Conservation (phyloP, 345 rosid species). For the Eucalyptus caleyi region DNA sequence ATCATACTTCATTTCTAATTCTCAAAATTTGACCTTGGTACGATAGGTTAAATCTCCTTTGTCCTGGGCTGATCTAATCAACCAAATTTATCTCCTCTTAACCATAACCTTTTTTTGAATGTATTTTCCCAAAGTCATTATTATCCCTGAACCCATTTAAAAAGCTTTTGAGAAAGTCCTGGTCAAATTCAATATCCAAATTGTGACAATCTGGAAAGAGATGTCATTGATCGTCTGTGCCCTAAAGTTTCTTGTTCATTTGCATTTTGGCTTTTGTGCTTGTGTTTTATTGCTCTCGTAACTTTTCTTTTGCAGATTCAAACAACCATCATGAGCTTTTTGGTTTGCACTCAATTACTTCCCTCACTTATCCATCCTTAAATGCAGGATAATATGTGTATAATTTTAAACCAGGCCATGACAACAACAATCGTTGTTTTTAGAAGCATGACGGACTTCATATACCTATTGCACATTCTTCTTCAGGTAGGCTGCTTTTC, state of each 20-base stretch:
- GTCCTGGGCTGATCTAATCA: not conserved
- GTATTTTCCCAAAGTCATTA: not conserved
- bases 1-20: not conserved
- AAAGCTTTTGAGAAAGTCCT: not conserved
- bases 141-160: not conserved
- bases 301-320: not conserved
- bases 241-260: not conserved
- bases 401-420: conserved; percentile 33
- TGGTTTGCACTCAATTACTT: not conserved
- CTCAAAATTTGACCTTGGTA: not conserved
- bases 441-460: conserved; percentile 52
- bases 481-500: conserved; percentile 51
- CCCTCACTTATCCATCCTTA: not conserved
- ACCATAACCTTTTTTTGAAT: not conserved
- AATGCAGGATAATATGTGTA: conserved; percentile 47
- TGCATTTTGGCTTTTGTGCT: not conserved
- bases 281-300: not conserved
- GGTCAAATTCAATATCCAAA: not conserved
- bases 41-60: not conserved
- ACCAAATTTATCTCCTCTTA: not conserved
- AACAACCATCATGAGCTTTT: not conserved
- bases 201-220: not conserved
- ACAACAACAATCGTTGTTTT: conserved; percentile 33
- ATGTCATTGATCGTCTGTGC: not conserved
- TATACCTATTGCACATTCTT: conserved; percentile 57